Evolutionary conservation across 2,329 filamentous ascomycete species (phyloP), one percentile per base, ranked within the genome.

Genomic region (Diaporthe australafricana): DNA sequence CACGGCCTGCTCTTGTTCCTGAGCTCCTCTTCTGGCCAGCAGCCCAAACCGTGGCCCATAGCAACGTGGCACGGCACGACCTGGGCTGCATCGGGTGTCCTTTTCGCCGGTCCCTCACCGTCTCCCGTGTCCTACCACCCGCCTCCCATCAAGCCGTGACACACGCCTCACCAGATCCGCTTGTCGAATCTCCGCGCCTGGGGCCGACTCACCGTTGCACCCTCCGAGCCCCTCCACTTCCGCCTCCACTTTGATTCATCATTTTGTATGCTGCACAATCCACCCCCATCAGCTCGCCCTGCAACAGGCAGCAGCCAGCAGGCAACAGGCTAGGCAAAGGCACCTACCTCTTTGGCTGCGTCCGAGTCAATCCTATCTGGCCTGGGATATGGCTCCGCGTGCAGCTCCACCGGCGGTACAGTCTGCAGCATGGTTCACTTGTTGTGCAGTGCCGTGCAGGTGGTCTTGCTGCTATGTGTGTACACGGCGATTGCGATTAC

Each of bases 161-260:
- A 50, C 60, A 38, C 60, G 60, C 60, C 45, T 65, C 60, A 27
- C 60, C 30, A 65, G 30, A 65, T 48, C 57, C 57, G 57, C 57
- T 63, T n/a, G 57, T 63, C 57, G 57, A 63, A 63, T 63, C 57
- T 63, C 57, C 57, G 57, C 57, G 57, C 57, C 57, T 47, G 57
- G 57, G 57, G 57, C 40, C 60, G 45, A 65, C 60, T 65, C 60
- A 65, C 60, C 60, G 60, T 65, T 65, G 60, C 60, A 65, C 60
- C 60, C 47, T 50, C 60, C 60, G 45, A 65, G 42, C 60, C 60
- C 60, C 45, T 65, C 60, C 60, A 65, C 60, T 50, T 50, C 60
- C 30, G 45, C 60, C 60, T 65, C 60, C 60, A 50, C 60, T 45
- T 50, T 9, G 5, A 35, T 35, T 5, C 32, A 35, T 35, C 12